Evolutionary conservation across 345 rosid species (phyloP).

Genomic region (Kernera saxatilis): DNA sequence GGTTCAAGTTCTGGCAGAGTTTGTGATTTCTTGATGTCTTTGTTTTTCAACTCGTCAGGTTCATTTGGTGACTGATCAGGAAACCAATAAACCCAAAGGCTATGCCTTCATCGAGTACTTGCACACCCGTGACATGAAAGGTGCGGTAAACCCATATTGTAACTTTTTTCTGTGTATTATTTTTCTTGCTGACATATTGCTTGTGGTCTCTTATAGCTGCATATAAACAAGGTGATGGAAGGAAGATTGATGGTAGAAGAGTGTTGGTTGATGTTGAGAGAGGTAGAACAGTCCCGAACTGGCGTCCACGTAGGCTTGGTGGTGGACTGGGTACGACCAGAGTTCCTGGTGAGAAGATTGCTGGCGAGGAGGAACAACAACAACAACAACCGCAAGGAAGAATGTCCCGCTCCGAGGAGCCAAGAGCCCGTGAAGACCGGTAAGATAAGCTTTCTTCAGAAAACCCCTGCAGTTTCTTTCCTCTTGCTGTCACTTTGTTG

Average conservation of each 20-base stretch:
- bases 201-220: slow-evolving; percentile 54
- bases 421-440: slow-evolving; percentile 82
- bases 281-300: slow-evolving; percentile 98
- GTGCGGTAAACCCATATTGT: slow-evolving; percentile 30
- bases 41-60: slow-evolving; percentile 53
- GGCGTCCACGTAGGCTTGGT: slow-evolving; percentile 98
- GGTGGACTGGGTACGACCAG: slow-evolving; percentile 98
- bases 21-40: slow-evolving; percentile 32
- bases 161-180: background rate
- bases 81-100: slow-evolving; percentile 83
- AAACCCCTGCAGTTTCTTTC: background rate
- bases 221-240: slow-evolving; percentile 98
- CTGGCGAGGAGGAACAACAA: slow-evolving; percentile 53
- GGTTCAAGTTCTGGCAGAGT: background rate
- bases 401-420: slow-evolving; percentile 72
- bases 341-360: slow-evolving; percentile 79
- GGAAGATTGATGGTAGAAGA: slow-evolving; percentile 96
- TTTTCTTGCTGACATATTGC: background rate
- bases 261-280: slow-evolving; percentile 99
- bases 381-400: slow-evolving; percentile 37
- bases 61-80: slow-evolving; percentile 64
- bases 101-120: slow-evolving; percentile 91
- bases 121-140: slow-evolving; percentile 98
- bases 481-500: background rate
- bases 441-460: slow-evolving; percentile 15